Evolutionary conservation across 2,329 filamentous ascomycete genomes (phyloP).

Genomic region (Fusarium sp.): DNA sequence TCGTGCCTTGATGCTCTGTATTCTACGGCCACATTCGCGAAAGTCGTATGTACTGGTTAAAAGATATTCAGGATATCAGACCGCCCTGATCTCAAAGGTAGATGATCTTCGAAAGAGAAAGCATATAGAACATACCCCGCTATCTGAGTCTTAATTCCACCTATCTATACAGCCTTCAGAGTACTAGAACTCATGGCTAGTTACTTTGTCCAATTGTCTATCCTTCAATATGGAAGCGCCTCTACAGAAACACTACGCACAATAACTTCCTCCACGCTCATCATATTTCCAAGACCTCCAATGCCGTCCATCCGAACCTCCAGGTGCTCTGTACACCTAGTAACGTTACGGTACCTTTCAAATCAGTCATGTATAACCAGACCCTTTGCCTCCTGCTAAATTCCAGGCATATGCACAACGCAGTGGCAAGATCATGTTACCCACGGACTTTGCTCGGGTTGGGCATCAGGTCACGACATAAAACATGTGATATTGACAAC

Average conservation of each 20-base stretch:
- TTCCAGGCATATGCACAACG: not conserved
- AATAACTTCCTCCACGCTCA: not conserved
- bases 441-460: not conserved
- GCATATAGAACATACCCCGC: not conserved
- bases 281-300: not conserved
- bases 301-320: not conserved
- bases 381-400: not conserved
- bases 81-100: not conserved
- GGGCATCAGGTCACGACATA: not conserved
- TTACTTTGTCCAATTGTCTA: not conserved
- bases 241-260: no score
- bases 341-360: not conserved
- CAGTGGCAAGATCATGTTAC: constrained; percentile 16
- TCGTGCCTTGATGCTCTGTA: rapidly evolving
- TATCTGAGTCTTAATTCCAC: not conserved
- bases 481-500: constrained; percentile 25
- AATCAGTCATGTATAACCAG: not conserved
- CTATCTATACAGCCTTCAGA: not conserved
- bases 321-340: not conserved
- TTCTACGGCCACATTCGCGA: rapidly evolving
- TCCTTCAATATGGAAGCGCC: no score
- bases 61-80: no score
- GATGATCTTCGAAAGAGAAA: not conserved
- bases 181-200: rapidly evolving
- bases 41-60: rapidly evolving